These are phyloP conservation scores for Tuber magnatum DNA, from an alignment of 495 filamentous ascomycete species.

Conservation along the genomic window DNA sequence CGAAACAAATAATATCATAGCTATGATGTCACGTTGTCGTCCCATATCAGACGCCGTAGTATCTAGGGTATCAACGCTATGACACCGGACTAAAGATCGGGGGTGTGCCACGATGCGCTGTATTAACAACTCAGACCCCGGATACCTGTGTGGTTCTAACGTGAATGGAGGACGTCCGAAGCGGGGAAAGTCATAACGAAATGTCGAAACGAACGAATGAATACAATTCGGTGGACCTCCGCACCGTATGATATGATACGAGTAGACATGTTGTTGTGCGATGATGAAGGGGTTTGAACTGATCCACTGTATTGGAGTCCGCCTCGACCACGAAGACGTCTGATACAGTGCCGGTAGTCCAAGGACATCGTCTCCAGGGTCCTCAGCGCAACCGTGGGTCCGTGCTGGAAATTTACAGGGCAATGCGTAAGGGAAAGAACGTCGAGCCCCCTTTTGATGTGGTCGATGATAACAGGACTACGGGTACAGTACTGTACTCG, in stretches of 20 bases:
- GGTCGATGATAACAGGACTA: not conserved
- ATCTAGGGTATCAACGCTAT: not conserved
- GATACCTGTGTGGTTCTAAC: not conserved
- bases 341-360: not conserved
- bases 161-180: not conserved
- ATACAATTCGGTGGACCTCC: not conserved
- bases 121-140: not conserved
- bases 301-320: not conserved
- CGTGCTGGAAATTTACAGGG: not conserved
- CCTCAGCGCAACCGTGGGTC: not conserved
- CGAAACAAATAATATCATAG: not conserved
- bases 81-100: not conserved
- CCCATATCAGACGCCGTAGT: not conserved
- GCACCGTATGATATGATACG: not conserved
- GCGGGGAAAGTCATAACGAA: not conserved
- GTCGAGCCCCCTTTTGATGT: not conserved
- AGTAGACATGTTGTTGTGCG: not conserved
- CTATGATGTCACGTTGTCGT: not conserved
- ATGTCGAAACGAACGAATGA: not conserved
- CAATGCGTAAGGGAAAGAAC: not conserved
- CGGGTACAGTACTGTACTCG: too few species aligned
- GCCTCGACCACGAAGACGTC: not conserved
- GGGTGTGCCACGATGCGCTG: not conserved
- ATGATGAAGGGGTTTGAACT: not conserved
- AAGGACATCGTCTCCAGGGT: not conserved